phyloP scores from a whole-genome alignment of 441 rosid genomes.

The Corymbia citriodora region DNA sequence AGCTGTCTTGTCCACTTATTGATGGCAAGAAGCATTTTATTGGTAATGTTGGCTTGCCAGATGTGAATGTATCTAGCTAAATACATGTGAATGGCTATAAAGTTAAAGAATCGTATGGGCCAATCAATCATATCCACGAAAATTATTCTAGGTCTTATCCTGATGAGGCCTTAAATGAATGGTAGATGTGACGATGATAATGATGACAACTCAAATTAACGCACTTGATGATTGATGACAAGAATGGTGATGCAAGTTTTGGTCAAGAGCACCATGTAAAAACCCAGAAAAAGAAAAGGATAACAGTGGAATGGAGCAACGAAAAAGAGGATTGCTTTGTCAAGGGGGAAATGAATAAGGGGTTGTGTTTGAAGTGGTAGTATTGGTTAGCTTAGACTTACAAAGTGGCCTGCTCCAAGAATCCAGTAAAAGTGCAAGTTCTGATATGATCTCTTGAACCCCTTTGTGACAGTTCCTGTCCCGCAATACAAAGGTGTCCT shows the following conservation, averaged over 20 bases:
- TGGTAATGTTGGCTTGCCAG: not conserved
- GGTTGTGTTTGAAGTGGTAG: not conserved
- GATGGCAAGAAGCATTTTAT: not conserved
- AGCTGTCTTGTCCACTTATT: not conserved
- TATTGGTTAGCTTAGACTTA: slow-evolving; percentile 30
- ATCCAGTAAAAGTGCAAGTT: slow-evolving; percentile 88
- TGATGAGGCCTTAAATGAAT: not conserved
- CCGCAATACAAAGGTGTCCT: slow-evolving; percentile 58
- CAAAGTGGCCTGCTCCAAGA: slow-evolving; percentile 94
- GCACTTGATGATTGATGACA: not conserved
- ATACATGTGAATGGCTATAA: not conserved
- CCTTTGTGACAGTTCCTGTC: slow-evolving; percentile 36
- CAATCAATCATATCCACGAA: not conserved
- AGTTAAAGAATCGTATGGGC: not conserved
- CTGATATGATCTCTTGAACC: slow-evolving; percentile 65
- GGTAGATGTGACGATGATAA: not conserved
- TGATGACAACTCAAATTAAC: not conserved
- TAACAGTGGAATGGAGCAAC: not conserved
- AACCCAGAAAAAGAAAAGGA: not conserved
- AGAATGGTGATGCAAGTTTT: not conserved
- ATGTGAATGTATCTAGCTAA: not conserved
- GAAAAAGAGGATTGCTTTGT: not conserved
- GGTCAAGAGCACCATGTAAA: not conserved
- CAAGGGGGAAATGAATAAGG: not conserved
- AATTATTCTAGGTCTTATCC: not conserved